Evolutionary conservation across 345 rosid species (phyloP), one percentile per base, ranked within the genome.

Genomic region (Microcos paniculata): DNA sequence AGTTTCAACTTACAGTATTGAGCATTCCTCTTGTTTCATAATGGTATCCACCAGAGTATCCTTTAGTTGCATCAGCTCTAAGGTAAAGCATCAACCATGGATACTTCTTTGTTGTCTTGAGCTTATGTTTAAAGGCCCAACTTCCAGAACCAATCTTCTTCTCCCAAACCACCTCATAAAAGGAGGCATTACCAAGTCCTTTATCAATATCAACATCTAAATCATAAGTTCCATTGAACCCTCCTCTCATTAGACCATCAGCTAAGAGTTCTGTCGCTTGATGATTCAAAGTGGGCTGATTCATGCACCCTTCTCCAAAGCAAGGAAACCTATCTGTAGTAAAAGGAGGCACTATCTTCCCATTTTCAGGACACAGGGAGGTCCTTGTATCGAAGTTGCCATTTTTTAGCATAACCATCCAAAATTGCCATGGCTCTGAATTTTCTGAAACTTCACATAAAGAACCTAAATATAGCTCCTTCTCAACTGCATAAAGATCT

Each of bases 11-110:
- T 78, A 88, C 87, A 52, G 81, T 84, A 78, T 88, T 87, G 71
- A 90, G 92, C 93, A 93, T 93, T 75, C 98, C 98, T 77, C 98
- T 88, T 61, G 93, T 90, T 64, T 78, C 82, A 35, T 93, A 90
- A 75, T 84, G 94, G 82, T 93, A 93, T 0, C 94, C 92, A 14
- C 94, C 98, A 19, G 97, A 93, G 80, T 78, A 83, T 16, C 97
- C 93, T 70, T 67, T 74, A 23, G 97, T 86, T 35, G 98, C 97
- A 84, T 93, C 98, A 35, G 98, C 96, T 78, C 98, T 83, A 18
- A 93, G 91, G 80, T 93, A 93, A 19, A 93, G 88, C 98, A 93
- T 93, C 82, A 91, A 56, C 98, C 98, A 93, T 81, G 94, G 93
- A 81, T 93, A 91, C 77, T 88, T 90, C 15, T 65, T 66, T 58